A percentile compares a stretch with the other conserved stretches of the same genome.
These are phyloP conservation scores for Daldinia vernicosa DNA, from an alignment of 495 filamentous ascomycete genomes.

Conservation along the genomic window DNA sequence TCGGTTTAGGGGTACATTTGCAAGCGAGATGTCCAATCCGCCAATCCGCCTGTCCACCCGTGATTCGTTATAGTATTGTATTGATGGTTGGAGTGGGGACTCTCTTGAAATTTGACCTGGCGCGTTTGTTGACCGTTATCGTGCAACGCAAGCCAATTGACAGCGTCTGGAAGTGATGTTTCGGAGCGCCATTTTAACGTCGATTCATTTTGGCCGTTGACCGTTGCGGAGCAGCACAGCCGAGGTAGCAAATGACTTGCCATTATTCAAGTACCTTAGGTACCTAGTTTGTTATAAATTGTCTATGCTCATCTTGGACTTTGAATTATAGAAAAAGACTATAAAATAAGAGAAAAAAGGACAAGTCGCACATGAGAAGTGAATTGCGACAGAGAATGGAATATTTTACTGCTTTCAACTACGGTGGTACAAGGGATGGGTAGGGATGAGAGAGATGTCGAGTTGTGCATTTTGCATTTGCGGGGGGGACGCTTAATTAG, in stretches of 20 bases:
- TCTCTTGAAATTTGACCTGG: conserved; percentile 26
- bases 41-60: background rate
- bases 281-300: background rate
- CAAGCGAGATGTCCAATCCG: conserved; percentile 18
- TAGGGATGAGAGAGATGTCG: conserved; percentile 3
- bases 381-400: background rate
- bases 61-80: conserved; percentile 22
- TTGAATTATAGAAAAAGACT: background rate
- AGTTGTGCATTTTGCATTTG: conserved; percentile 38
- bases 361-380: conserved; percentile 12
- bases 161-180: conserved; percentile 21
- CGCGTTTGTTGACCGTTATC: conserved; percentile 26
- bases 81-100: conserved; percentile 24
- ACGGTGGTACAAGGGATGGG: conserved; percentile 10
- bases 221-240: background rate
- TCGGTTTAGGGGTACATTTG: conserved; percentile 5
- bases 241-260: background rate
- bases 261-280: background rate
- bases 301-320: background rate
- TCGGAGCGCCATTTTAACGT: conserved; percentile 18
- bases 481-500: conserved; percentile 18
- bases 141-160: conserved; percentile 35
- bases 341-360: background rate
- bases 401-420: background rate
- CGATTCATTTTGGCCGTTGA: conserved; percentile 4